phyloP scores from a whole-genome alignment of 805 yeast species.

The Candida xyloterini region DNA sequence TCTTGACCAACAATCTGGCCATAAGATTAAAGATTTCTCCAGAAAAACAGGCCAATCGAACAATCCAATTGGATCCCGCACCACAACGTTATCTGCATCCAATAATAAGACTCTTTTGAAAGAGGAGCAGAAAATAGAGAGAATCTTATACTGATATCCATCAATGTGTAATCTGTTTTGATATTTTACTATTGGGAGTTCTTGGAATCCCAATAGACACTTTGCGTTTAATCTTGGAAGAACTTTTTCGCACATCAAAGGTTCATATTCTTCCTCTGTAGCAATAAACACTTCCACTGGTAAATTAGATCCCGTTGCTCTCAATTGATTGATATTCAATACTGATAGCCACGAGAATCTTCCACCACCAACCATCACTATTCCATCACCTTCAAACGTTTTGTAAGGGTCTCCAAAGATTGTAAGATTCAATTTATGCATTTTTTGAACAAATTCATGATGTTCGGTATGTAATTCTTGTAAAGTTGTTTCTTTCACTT shows the following conservation, averaged over 20 bases:
- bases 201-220: conserved; percentile 41
- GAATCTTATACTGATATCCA: conserved; percentile 51
- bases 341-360: conserved; percentile 49
- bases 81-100: conserved; percentile 52
- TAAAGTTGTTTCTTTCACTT: conserved; percentile 32
- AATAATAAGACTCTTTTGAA: conserved; percentile 47
- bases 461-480: conserved; percentile 21
- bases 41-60: conserved; percentile 43
- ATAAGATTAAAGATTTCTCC: conserved; percentile 45
- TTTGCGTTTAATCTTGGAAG: conserved; percentile 43
- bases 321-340: conserved; percentile 44
- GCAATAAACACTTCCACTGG: conserved; percentile 54
- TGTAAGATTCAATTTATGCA: conserved; percentile 38
- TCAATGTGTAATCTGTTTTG: conserved; percentile 31
- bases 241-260: conserved; percentile 40
- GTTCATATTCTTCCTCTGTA: conserved; percentile 42
- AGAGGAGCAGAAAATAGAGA: conserved; percentile 44
- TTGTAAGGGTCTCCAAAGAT: conserved; percentile 26
- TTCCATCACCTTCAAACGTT: conserved; percentile 30
- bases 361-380: conserved; percentile 54
- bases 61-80: conserved; percentile 41
- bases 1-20: conserved; percentile 75
- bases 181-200: conserved; percentile 29
- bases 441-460: conserved; percentile 9
- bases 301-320: conserved; percentile 41